A percentile compares a stretch with the other conserved stretches of the same genome.
Conservation (phyloP, 2,329 filamentous ascomycete genomes). For the Verticillium tricorpus region DNA sequence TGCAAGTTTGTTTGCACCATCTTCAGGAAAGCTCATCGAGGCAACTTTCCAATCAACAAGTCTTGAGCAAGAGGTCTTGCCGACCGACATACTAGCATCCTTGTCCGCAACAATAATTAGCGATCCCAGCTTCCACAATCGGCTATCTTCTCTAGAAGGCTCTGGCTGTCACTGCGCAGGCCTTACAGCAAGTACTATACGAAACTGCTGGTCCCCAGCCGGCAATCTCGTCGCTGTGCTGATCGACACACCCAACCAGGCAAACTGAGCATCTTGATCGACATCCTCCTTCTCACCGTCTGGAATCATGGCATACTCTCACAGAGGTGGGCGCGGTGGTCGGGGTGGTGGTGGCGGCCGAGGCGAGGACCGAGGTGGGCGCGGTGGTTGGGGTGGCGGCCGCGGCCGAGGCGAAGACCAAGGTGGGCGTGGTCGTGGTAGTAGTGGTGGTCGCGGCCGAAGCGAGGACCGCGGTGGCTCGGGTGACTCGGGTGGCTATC, state of each 20-base stretch:
- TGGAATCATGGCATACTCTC: slow-evolving; percentile 5
- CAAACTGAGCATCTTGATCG: neutral
- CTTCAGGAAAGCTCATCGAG: too few relatives aligned
- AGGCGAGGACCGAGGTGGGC: slow-evolving; percentile 6
- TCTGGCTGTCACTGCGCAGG: too few relatives aligned
- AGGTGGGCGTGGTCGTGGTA: neutral
- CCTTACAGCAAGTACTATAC: too few relatives aligned
- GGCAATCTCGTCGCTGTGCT: neutral
- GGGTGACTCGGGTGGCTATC: slow-evolving; percentile 3
- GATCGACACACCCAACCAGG: neutral
- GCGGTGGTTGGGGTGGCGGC: slow-evolving; percentile 12
- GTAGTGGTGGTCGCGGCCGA: slow-evolving; percentile 1
- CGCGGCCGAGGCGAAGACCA: slow-evolving; percentile 13
- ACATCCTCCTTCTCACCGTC: neutral
- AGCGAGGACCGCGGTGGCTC: slow-evolving; percentile 3
- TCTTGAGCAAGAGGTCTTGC: too few relatives aligned
- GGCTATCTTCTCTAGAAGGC: too few relatives aligned
- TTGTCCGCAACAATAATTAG: too few relatives aligned
- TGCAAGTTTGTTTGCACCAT: too few relatives aligned
- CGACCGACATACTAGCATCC: too few relatives aligned
- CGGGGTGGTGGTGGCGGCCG: slow-evolving; percentile 16
- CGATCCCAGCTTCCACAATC: too few relatives aligned
- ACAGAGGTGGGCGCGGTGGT: slow-evolving; percentile 9
- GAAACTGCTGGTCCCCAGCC: too few relatives aligned
- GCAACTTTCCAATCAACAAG: too few relatives aligned